Evolutionary conservation across 805 yeast genomes (phyloP).

Genomic region (Candida mattraensis): DNA sequence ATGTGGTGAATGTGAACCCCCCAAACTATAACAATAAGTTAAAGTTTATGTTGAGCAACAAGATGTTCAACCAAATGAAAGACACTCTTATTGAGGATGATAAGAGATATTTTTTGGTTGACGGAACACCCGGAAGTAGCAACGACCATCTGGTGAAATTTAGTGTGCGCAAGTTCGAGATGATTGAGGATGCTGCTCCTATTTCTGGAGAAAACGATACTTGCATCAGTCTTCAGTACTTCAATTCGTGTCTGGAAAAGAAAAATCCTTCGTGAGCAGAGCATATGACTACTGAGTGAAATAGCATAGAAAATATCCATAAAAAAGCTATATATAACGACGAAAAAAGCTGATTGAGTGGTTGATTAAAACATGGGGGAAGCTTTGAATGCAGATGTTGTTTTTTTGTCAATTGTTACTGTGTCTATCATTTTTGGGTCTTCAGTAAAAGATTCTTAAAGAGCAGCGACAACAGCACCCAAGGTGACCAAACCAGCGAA

Average conservation of each 20-base stretch:
- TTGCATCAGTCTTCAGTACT: conserved; percentile 51
- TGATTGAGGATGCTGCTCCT: conserved; percentile 58
- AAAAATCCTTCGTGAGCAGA: conserved; percentile 39
- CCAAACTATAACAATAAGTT: conserved; percentile 34
- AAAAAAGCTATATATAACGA: neutral
- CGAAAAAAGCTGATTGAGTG: conserved; percentile 2
- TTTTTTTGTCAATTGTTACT: conserved; percentile 3
- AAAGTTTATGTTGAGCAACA: conserved; percentile 22
- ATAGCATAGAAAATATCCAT: neutral
- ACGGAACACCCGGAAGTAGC: conserved; percentile 15
- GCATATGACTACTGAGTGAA: neutral
- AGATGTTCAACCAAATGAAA: conserved; percentile 24
- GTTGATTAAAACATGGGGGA: conserved; percentile 6
- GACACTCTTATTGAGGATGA: conserved; percentile 27
- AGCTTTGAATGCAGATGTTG: too few species aligned
- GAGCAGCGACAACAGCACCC: conserved; percentile 30
- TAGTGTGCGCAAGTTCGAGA: conserved; percentile 50
- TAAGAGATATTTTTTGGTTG: conserved; percentile 19
- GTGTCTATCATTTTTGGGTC: conserved; percentile 1
- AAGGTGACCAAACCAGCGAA: conserved; percentile 31
- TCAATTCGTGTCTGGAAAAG: conserved; percentile 50
- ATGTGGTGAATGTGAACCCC: conserved; percentile 31
- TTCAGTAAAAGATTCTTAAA: conserved; percentile 15
- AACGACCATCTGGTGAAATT: conserved; percentile 35
- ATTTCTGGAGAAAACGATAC: conserved; percentile 49